These are phyloP conservation scores for Xerophyta viscosa DNA, from an alignment of 106 monocot genomes.

Conservation along the genomic window DNA sequence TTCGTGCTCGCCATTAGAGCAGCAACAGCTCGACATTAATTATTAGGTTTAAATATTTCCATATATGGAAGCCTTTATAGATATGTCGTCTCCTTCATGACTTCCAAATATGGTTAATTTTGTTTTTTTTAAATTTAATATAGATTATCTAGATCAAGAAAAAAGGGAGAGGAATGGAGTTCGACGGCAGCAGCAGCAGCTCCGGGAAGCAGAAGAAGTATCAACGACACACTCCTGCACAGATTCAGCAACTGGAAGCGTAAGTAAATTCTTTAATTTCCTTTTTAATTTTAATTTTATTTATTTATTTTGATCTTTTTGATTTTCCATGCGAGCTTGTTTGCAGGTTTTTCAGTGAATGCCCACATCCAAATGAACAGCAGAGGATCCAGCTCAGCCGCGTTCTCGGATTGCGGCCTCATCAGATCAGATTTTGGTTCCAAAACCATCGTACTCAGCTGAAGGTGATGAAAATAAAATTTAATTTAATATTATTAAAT, in stretches of 20 bases:
- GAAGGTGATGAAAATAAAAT: conserved; percentile 36
- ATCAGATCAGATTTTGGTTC: conserved; percentile 99
- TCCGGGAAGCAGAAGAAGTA: conserved; percentile 9
- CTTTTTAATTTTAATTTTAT: neutral
- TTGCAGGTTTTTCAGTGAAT: conserved; percentile 69
- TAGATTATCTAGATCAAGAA: too few relatives aligned
- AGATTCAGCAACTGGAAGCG: conserved; percentile 75
- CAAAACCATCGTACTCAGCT: conserved; percentile 90
- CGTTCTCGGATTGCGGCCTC: conserved; percentile 60
- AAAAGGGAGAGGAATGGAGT: too few relatives aligned
- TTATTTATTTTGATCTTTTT: conserved; percentile 4
- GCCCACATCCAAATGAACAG: conserved; percentile 95
- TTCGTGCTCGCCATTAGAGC: too few relatives aligned
- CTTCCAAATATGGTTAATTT: too few relatives aligned
- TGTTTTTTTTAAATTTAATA: too few relatives aligned
- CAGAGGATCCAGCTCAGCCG: conserved; percentile 78
- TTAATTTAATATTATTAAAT: too few relatives aligned
- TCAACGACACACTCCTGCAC: conserved; percentile 52
- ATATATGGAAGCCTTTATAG: too few relatives aligned
- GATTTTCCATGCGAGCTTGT: neutral
- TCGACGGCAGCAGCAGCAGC: too few relatives aligned
- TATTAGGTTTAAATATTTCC: too few relatives aligned
- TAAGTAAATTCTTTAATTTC: conserved; percentile 15
- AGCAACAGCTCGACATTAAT: too few relatives aligned
- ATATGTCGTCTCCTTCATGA: too few relatives aligned